phyloP scores from a whole-genome alignment of 768 basidiomycete species.

The Kwoniella pini region DNA sequence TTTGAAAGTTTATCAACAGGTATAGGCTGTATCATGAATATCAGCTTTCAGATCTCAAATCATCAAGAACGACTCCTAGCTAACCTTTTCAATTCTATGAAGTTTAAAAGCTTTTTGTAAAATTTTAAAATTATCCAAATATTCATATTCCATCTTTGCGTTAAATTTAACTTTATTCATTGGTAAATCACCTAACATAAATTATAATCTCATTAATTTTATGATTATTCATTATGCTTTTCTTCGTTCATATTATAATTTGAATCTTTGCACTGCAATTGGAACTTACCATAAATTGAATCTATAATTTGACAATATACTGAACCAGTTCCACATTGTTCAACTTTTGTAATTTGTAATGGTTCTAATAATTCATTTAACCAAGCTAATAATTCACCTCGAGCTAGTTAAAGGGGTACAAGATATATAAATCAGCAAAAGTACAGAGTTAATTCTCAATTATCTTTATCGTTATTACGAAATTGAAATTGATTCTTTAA shows the following conservation, averaged over 20 bases:
- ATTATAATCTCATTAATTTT: not conserved
- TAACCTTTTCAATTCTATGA: slow-evolving; percentile 91
- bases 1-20: slow-evolving; percentile 90
- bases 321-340: slow-evolving; percentile 72
- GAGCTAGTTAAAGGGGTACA: slow-evolving; percentile 28
- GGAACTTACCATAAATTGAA: slow-evolving; percentile 78
- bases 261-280: too few relatives aligned
- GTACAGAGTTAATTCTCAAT: too few relatives aligned
- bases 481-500: too few relatives aligned
- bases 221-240: too few relatives aligned
- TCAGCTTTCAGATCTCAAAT: not conserved
- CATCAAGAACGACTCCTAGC: slow-evolving; percentile 27
- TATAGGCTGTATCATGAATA: slow-evolving; percentile 67
- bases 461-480: too few relatives aligned
- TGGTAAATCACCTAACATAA: slow-evolving; percentile 74
- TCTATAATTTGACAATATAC: slow-evolving; percentile 95
- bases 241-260: too few relatives aligned
- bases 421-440: not conserved
- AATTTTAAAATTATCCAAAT: slow-evolving; percentile 90
- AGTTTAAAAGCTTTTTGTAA: slow-evolving; percentile 88
- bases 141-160: slow-evolving; percentile 93
- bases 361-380: slow-evolving; percentile 77
- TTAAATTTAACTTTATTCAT: slow-evolving; percentile 93
- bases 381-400: slow-evolving; percentile 84
- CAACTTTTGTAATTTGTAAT: slow-evolving; percentile 85